Percentiles rank a stretch among this genome's conserved stretches.
Evolutionary conservation across 2,329 filamentous ascomycete genomes (phyloP).

Genomic region (Aspergillus sp.): DNA sequence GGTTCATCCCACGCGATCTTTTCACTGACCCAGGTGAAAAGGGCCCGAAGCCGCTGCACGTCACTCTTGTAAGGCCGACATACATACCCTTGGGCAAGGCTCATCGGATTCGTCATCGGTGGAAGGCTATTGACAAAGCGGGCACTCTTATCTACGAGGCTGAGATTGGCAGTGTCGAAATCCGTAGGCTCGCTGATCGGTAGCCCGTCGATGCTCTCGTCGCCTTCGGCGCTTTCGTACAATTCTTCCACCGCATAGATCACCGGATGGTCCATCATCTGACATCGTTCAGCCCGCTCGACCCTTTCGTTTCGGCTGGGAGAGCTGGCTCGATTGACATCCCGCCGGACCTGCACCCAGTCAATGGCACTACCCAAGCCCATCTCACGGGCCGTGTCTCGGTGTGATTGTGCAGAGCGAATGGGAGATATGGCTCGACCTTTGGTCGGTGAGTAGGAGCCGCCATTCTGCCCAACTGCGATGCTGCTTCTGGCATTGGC

Average conservation of each 20-base stretch:
- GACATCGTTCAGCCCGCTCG: constrained; percentile 83
- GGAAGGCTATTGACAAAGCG: constrained; percentile 84
- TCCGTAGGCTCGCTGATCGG: constrained; percentile 80
- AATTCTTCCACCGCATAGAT: constrained; percentile 88
- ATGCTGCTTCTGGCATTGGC: constrained; percentile 86
- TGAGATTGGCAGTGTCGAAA: constrained; percentile 75
- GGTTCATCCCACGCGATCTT: constrained; percentile 95
- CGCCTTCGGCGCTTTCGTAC: constrained; percentile 79
- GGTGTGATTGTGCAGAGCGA: constrained; percentile 28
- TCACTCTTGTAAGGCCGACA: constrained; percentile 94
- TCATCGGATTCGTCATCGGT: constrained; percentile 75
- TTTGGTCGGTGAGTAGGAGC: constrained; percentile 50
- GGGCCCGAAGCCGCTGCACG: constrained; percentile 86
- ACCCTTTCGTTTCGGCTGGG: constrained; percentile 82
- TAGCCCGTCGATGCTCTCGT: constrained; percentile 82
- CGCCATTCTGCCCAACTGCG: constrained; percentile 58
- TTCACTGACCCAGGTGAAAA: constrained; percentile 97
- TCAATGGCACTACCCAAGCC: constrained; percentile 65
- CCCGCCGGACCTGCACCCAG: constrained; percentile 96
- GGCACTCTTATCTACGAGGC: constrained; percentile 91
- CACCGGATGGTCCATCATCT: constrained; percentile 90
- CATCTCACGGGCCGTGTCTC: constrained; percentile 67
- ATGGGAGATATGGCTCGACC: constrained; percentile 47
- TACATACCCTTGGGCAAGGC: constrained; percentile 84
- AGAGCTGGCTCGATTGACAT: constrained; percentile 93